Percentiles rank a stretch among this genome's conserved stretches.
These are phyloP conservation scores for Pseudocercospora fijiensis DNA, from an alignment of 2,329 filamentous ascomycete species.

Conservation along the genomic window DNA sequence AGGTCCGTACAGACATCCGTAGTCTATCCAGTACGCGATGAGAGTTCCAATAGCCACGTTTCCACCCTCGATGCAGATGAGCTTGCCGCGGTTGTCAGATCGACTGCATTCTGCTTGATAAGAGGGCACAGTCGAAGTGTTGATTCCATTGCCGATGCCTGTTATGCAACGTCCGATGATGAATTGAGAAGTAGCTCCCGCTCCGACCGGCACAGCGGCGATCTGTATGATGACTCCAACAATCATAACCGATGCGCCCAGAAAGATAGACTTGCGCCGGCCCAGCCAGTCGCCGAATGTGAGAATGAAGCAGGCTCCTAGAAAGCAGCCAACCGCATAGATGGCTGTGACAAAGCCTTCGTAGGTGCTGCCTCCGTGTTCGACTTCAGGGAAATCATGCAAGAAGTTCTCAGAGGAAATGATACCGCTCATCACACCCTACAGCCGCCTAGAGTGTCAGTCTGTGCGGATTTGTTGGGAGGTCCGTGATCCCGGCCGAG, in stretches of 20 bases:
- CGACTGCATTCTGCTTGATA: conserved; percentile 56
- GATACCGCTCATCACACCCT: conserved; percentile 45
- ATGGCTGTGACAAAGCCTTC: conserved; percentile 53
- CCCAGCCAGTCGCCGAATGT: conserved; percentile 44
- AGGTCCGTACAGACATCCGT: conserved; percentile 43
- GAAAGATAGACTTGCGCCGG: conserved; percentile 45
- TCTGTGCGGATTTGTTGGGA: not conserved
- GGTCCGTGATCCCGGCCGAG: not conserved
- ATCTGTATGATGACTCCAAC: conserved; percentile 45
- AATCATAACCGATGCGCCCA: conserved; percentile 45
- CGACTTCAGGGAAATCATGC: conserved; percentile 41
- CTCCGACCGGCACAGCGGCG: conserved; percentile 31
- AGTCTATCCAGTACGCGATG: conserved; percentile 55
- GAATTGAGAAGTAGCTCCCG: conserved; percentile 49
- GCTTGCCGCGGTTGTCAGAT: conserved; percentile 58
- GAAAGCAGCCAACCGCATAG: conserved; percentile 52
- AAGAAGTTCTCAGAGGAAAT: conserved; percentile 41
- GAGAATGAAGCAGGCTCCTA: conserved; percentile 43
- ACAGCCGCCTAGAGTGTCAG: not conserved
- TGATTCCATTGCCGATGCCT: conserved; percentile 57
- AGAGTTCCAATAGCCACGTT: conserved; percentile 53
- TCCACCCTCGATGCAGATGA: conserved; percentile 62
- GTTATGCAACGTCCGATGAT: conserved; percentile 55
- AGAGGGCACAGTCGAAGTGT: conserved; percentile 55
- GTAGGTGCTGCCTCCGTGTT: conserved; percentile 45